These are phyloP conservation scores for Corchorus capsularis DNA, from an alignment of 345 rosid species.

Conservation along the genomic window DNA sequence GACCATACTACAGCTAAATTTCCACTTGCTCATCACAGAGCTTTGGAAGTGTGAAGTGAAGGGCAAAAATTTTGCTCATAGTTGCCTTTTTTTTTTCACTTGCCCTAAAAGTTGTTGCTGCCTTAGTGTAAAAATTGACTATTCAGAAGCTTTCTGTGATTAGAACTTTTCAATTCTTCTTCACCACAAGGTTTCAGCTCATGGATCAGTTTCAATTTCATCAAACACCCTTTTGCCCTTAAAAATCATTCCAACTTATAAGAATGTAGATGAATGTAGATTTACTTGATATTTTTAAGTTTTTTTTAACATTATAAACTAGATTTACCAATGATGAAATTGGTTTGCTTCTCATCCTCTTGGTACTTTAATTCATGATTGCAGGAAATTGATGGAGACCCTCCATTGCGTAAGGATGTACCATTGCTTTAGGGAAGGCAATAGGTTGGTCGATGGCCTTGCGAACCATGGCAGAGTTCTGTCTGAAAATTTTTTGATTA, in stretches of 20 bases:
- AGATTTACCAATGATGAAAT: background rate
- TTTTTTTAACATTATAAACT: background rate
- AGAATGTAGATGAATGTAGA: background rate
- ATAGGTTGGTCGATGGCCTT: too few relatives aligned
- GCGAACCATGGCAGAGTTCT: too few relatives aligned
- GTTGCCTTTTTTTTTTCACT: background rate
- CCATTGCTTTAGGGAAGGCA: too few relatives aligned
- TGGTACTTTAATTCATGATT: too few relatives aligned
- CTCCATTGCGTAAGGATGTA: too few relatives aligned
- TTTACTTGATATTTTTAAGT: background rate
- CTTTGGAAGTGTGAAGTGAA: background rate
- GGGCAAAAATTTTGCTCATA: slow-evolving; percentile 2
- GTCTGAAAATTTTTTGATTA: too few relatives aligned
- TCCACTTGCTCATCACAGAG: slow-evolving; percentile 35
- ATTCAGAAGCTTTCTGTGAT: background rate
- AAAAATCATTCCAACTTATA: background rate
- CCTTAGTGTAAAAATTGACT: slow-evolving; percentile 5
- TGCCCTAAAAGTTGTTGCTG: background rate
- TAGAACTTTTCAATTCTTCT: background rate
- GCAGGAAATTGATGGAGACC: too few relatives aligned
- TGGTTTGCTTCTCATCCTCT: too few relatives aligned
- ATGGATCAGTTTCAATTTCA: background rate
- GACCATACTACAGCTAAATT: slow-evolving; percentile 34
- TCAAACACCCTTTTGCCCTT: background rate
- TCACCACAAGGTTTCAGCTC: slow-evolving; percentile 3